Conservation (phyloP, 495 filamentous ascomycete genomes). For the Elaphomyces granulatus region DNA sequence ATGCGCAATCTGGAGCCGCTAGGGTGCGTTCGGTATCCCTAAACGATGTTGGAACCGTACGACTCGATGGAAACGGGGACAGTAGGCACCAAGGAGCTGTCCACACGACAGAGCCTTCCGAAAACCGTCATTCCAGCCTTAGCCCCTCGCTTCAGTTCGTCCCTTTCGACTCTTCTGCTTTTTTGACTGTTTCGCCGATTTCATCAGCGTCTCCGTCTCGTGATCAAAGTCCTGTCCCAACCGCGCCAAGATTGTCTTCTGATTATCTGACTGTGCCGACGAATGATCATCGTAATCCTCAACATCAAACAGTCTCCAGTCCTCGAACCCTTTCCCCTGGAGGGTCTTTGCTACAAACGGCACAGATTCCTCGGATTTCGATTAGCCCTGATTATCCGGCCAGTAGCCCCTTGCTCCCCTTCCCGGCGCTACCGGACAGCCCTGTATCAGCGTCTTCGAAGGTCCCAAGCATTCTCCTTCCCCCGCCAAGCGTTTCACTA, state of each 20-base stretch:
- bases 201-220: slow-evolving; percentile 18
- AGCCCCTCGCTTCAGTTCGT: neutral
- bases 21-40: slow-evolving; percentile 50
- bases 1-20: slow-evolving; percentile 16
- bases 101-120: neutral
- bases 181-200: slow-evolving; percentile 24
- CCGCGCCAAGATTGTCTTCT: neutral
- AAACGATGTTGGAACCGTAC: slow-evolving; percentile 40
- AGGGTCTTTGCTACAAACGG: neutral
- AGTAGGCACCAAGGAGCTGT: neutral
- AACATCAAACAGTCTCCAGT: neutral
- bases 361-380: neutral
- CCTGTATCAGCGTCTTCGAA: slow-evolving; percentile 29
- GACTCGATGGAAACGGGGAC: slow-evolving; percentile 24
- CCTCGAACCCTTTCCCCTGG: too few species aligned
- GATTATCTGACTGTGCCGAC: neutral
- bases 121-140: neutral
- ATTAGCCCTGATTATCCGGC: neutral
- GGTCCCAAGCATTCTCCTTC: slow-evolving; percentile 38
- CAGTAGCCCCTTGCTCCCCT: slow-evolving; percentile 28
- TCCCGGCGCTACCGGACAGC: slow-evolving; percentile 38
- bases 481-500: slow-evolving; percentile 3
- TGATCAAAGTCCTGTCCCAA: slow-evolving; percentile 9
- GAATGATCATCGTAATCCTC: neutral
- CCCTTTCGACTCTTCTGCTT: neutral